Evolutionary conservation across 495 filamentous ascomycete genomes (phyloP), one percentile per base, ranked within the genome.

Genomic region (Aspergillus kassunensis): DNA sequence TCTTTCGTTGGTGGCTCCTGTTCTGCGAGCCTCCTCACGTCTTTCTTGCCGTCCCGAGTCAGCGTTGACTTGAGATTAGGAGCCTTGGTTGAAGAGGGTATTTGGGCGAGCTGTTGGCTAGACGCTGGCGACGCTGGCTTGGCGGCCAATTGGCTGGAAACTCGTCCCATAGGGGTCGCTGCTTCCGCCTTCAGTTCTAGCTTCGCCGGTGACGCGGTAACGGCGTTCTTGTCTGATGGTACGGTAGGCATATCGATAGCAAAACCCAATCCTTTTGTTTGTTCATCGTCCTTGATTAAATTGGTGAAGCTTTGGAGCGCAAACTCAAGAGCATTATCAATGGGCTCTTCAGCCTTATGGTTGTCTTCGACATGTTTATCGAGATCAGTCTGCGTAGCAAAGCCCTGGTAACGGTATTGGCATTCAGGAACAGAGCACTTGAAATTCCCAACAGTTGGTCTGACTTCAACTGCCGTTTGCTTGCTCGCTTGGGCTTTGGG

Each of bases 321-420:
- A 53, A 67, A 81, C 21, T 71, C 63, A 25, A 80, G 51, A 18
- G 73, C 68, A 62, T 81, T 66, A 10, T 69, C 72, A 23, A 80
- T 75, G 0, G 60, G 48, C 45, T 78, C 70, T 46, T 75, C 66
- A 37, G 67, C 66, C 36, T 70, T 71, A 55, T 80, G 79, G 18
- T 34, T 66, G 34, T 79, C 75, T 31, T 70, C 65, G 16, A 71
- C 61, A 46, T 81, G 79, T 25, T 73, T 73, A 13, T 76, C 70
- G 23, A 81, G 59, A 15, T 69, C 75, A 25, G 50, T 63, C 53
- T 74, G 69, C 10, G 71, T 72, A 0, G 56, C 41, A 50, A 80
- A 78, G 11, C 77, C 75, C 40, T 74, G 71, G 39, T 64, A 65
- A 44, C 73, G 66, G 51, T 65, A 57, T 30, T 69, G 74, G 50